Evolutionary conservation across 2,329 filamentous ascomycete species (phyloP), one percentile per base, ranked within the genome.

Genomic region (Penicillium sp.): DNA sequence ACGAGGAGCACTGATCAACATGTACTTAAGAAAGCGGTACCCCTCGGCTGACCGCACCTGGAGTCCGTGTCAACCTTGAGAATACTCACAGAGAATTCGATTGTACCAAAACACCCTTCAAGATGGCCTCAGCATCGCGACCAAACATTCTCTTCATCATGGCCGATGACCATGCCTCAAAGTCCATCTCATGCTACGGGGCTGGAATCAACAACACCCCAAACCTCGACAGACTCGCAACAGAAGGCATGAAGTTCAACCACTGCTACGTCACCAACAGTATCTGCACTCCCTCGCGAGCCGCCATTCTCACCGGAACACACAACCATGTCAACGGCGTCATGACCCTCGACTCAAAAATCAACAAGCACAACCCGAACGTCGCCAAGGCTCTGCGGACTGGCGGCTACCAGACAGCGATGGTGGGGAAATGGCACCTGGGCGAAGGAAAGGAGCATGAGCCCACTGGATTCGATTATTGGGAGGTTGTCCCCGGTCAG

Each of bases 341-440:
- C 6, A 72, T 79, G 67, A 81, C 80, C 0, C 73, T 83, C 1
- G 71, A 78, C 51, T 70, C 50, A 58, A 76, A 76, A 50, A 80
- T 83, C 66, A 80, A 82, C 65, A 80, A 77, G 36, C 69, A 72
- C 13, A 49, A 79, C 3, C 80, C 80, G 8, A 82, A 82, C 29
- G 78, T 82, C 3, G 79, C 79, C 2, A 83, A 83, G 57, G 72
- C 77, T 21, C 67, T 83, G 0, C 73, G 75, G 1, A 67, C 72
- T 0, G 76, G 75, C 24, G 76, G 76, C 0, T 83, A 82, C 54
- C 74, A 75, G 44, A 82, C 79, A 0, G 79, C 76, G 7, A 82
- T 82, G 78, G 66, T 81, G 0, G 80, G 79, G 0, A 83, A 83
- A 61, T 82, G 80, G 79, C 80, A 82, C 58, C 63, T 83, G 13